Percentiles rank a stretch among this genome's conserved stretches.
phyloP scores from a whole-genome alignment of 306 rosid species.

The Cucumis cinereus region DNA sequence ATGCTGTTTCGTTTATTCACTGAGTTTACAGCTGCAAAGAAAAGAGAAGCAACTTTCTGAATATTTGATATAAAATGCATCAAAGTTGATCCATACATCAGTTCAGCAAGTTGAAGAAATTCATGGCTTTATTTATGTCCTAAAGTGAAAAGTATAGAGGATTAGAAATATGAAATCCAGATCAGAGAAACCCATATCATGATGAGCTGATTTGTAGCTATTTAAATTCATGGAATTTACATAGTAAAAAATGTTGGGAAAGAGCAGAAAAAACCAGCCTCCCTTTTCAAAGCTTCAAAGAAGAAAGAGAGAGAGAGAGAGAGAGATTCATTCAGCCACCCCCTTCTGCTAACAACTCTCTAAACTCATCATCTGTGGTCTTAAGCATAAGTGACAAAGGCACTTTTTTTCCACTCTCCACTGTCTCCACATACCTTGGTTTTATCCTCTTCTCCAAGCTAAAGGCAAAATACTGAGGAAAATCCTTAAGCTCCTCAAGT shows the following conservation, averaged over 20 bases:
- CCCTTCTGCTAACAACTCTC: slow-evolving; percentile 24
- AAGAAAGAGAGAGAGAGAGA: not conserved
- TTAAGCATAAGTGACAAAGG: slow-evolving; percentile 67
- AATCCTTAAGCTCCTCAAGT: slow-evolving; percentile 53
- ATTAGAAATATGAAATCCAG: not conserved
- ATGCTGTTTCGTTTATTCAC: no score
- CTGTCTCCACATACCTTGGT: slow-evolving; percentile 56
- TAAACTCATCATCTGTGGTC: slow-evolving; percentile 67
- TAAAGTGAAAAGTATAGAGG: not conserved
- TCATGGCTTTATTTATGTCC: not conserved
- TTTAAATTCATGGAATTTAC: not conserved
- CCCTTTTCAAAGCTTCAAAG: not conserved
- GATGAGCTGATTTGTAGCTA: not conserved
- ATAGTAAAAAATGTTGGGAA: not conserved
- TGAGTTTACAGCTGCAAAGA: not conserved
- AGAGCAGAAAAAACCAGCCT: not conserved
- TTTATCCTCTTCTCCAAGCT: slow-evolving; percentile 88
- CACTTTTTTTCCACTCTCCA: slow-evolving; percentile 32
- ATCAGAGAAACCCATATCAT: not conserved
- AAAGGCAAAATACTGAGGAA: slow-evolving; percentile 82
- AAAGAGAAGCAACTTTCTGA: not conserved
- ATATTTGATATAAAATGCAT: not conserved
- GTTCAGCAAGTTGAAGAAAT: not conserved
- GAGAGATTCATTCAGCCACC: not conserved
- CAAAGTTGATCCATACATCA: not conserved